Base-by-base conservation (phyloP, 495 filamentous ascomycete genomes). In the Cairneyella variabilis region DNA sequence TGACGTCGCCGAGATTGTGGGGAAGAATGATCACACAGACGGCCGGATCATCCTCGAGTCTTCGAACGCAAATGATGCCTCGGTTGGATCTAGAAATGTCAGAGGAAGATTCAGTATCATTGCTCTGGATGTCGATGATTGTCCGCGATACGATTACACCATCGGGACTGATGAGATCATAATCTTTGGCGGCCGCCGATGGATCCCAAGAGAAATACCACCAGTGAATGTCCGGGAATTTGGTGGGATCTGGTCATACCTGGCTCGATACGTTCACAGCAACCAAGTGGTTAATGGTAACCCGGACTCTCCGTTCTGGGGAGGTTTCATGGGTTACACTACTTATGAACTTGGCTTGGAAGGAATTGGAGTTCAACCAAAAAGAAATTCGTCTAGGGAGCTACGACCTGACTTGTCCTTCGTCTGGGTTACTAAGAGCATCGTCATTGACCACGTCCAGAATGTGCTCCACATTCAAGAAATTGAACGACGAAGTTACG, bases 281-380 rank as follows among this genome's bases (percentile, higher is more conserved):
- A 73, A 71, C 20, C 77, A 59, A 22, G 39, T 71, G 1, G 47
- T 58, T 1, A 62, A 68, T 36, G 55, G 57, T 0, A 64, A 66
- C 28, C 67, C 70, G 36, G 55, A 59, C 2, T 61, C 62, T 32
- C 91, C 75, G 2, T 98, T 98, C 62, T 84, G 90, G 72, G 92
- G 91, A 38, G 92, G 92, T 0, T 83, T 97, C 43, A 79, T 97
- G 67, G 93, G 93, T 0, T 96, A 86, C 62, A 85, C 91, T 40
- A 89, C 88, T 1, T 97, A 97, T 56, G 92, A 98, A 64, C 76
- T 90, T 43, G 89, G 91, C 0, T 72, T 97, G 0, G 65, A 76
- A 21, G 75, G 76, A 3, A 82, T 90, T 25, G 72, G 68, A 27
- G 70, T 89, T 20, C 48, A 63, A 51, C 14, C 56, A 61, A n/a